Conservation (phyloP, 768 basidiomycete species). For the Xerocomus spinulosus region DNA sequence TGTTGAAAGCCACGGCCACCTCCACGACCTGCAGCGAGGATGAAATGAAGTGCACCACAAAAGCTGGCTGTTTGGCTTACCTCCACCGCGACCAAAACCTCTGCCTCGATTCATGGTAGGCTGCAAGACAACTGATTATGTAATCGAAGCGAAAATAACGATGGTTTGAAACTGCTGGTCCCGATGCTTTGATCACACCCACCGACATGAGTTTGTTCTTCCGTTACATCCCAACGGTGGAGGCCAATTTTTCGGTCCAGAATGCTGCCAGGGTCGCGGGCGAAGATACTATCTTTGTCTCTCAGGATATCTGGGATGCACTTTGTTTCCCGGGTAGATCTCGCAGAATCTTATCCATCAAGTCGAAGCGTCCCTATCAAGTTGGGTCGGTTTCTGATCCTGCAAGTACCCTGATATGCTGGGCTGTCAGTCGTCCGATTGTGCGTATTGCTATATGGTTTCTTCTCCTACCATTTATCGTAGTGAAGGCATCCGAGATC, state of each 20-base stretch:
- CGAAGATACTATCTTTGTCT: constrained; percentile 29
- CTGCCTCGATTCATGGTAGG: constrained; percentile 52
- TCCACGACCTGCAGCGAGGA: constrained; percentile 45
- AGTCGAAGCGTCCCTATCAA: constrained; percentile 12
- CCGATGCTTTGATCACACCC: no score
- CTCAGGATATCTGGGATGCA: constrained; percentile 30
- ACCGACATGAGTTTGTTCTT: constrained; percentile 37
- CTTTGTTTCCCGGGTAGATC: constrained; percentile 16
- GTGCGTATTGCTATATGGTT: constrained; percentile 28
- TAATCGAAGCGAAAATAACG: constrained; percentile 13
- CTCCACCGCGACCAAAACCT: constrained; percentile 54
- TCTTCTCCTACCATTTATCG: constrained; percentile 19
- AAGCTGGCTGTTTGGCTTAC: constrained; percentile 22
- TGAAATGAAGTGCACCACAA: constrained; percentile 2
- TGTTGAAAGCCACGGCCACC: constrained; percentile 67
- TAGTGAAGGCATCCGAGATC: constrained; percentile 30
- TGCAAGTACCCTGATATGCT: constrained; percentile 27
- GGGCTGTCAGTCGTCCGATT: constrained; percentile 34
- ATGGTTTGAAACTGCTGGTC: no score
- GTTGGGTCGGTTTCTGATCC: neutral
- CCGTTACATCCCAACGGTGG: constrained; percentile 18
- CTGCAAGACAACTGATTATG: constrained; percentile 13
- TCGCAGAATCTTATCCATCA: constrained; percentile 22
- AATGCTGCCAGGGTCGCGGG: constrained; percentile 2
- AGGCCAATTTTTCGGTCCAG: constrained; percentile 29